Percentiles rank a stretch among this genome's conserved stretches.
phyloP scores from a whole-genome alignment of 208 protist species.

The Trypanosoma cruzi region DNA sequence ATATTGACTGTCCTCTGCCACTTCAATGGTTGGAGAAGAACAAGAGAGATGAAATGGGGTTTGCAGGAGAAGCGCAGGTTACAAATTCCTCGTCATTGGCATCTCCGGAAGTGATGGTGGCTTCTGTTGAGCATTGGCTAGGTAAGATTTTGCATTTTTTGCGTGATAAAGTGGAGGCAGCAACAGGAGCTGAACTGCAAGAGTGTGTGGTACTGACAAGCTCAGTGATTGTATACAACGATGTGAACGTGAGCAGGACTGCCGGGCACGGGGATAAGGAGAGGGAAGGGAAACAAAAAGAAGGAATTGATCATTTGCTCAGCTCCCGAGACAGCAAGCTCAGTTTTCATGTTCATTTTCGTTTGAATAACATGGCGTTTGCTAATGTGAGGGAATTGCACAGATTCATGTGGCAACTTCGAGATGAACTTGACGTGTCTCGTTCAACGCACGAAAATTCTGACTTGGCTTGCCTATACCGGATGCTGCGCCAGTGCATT shows the following conservation, averaged over 20 bases:
- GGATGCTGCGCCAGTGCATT: conserved; percentile 51
- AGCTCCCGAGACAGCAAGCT: conserved; percentile 45
- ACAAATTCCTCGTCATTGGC: neutral
- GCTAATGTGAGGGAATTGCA: conserved; percentile 63
- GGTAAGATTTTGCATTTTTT: conserved; percentile 39
- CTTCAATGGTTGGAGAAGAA: conserved; percentile 8
- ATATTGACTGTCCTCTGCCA: conserved; percentile 59
- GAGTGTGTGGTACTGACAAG: conserved; percentile 76
- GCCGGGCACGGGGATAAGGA: conserved; percentile 10
- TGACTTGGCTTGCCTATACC: conserved; percentile 10
- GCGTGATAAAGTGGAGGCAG: conserved; percentile 38
- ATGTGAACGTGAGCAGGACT: neutral
- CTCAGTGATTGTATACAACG: conserved; percentile 38
- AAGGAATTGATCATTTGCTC: neutral
- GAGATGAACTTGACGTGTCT: conserved; percentile 30
- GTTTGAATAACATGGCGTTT: conserved; percentile 44
- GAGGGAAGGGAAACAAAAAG: conserved; percentile 20
- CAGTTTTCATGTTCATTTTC: conserved; percentile 87
- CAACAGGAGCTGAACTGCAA: conserved; percentile 32
- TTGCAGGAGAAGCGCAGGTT: neutral
- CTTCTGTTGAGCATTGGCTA: conserved; percentile 47
- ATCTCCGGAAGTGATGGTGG: neutral
- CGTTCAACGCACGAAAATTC: neutral
- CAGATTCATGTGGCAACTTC: conserved; percentile 47
- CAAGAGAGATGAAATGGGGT: neutral